These are phyloP conservation scores for Leccinum uliginosum DNA, from an alignment of 768 basidiomycete species.

Conservation along the genomic window DNA sequence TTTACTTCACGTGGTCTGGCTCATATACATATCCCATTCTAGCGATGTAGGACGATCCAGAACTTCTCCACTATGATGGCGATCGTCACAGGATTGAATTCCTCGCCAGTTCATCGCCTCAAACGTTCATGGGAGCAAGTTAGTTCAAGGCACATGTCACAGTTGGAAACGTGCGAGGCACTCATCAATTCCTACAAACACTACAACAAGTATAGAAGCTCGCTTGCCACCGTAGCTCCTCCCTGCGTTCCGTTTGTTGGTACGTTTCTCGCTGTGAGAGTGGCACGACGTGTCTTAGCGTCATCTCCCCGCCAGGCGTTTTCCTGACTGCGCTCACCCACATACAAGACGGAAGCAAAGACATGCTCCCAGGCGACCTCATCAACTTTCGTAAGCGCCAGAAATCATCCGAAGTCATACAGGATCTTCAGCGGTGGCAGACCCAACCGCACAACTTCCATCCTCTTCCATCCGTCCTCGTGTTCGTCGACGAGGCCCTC, in stretches of 20 bases:
- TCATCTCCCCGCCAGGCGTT: slow-evolving; percentile 36
- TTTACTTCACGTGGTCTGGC: background rate
- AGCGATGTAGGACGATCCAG: slow-evolving; percentile 60
- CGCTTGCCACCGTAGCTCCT: slow-evolving; percentile 50
- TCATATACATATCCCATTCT: slow-evolving; percentile 6
- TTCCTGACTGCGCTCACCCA: slow-evolving; percentile 57
- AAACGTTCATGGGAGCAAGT: slow-evolving; percentile 65
- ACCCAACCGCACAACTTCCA: slow-evolving; percentile 52
- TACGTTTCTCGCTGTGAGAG: slow-evolving; percentile 24
- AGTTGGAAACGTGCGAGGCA: slow-evolving; percentile 50
- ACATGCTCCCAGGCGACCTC: slow-evolving; percentile 40
- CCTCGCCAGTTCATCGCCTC: slow-evolving; percentile 58
- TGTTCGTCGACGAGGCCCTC: slow-evolving; percentile 41
- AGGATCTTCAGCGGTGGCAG: slow-evolving; percentile 57
- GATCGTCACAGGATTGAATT: slow-evolving; percentile 63
- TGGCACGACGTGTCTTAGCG: slow-evolving; percentile 2
- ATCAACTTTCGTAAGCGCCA: slow-evolving; percentile 60
- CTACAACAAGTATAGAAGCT: slow-evolving; percentile 57
- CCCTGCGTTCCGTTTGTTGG: slow-evolving; percentile 73
- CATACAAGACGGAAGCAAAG: slow-evolving; percentile 58
- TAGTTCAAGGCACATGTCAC: slow-evolving; percentile 42
- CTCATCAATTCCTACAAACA: slow-evolving; percentile 65
- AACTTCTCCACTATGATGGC: slow-evolving; percentile 70
- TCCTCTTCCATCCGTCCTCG: slow-evolving; percentile 38
- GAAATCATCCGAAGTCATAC: slow-evolving; percentile 50